These are phyloP conservation scores for Phytophthora constricta DNA, from an alignment of 352 stramenopile genomes.

Conservation along the genomic window DNA sequence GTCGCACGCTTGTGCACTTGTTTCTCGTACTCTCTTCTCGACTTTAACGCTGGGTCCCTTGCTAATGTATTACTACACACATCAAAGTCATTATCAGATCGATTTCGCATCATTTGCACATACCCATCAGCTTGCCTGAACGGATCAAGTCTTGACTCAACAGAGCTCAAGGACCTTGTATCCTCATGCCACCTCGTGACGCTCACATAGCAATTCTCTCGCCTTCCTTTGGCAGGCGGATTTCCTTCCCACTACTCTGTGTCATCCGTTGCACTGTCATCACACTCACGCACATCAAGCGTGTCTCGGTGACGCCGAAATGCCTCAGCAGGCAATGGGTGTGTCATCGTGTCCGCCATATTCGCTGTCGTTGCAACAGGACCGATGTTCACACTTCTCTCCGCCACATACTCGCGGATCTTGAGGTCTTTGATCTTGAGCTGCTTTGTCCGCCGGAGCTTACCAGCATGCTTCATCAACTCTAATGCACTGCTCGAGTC, in stretches of 20 bases:
- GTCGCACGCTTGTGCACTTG: not conserved
- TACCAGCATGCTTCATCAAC: constrained; percentile 26
- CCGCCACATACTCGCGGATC: constrained; percentile 23
- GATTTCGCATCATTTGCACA: too few relatives aligned
- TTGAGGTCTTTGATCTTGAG: constrained; percentile 21
- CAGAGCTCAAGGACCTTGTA: not conserved
- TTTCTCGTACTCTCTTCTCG: not conserved
- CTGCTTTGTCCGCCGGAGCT: constrained; percentile 23
- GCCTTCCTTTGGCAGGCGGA: not conserved
- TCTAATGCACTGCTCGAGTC: constrained; percentile 8
- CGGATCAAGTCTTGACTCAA: not conserved
- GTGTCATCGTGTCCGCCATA: constrained; percentile 13
- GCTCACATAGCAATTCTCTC: not conserved
- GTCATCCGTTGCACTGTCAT: not conserved
- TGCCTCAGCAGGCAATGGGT: constrained; percentile 11
- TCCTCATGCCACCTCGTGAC: not conserved
- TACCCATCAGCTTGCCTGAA: too few relatives aligned
- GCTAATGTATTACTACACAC: too few relatives aligned
- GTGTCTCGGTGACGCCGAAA: constrained; percentile 19
- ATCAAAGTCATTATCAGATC: too few relatives aligned
- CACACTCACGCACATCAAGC: not conserved
- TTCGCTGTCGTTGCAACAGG: constrained; percentile 17
- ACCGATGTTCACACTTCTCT: constrained; percentile 9
- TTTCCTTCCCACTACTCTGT: not conserved
- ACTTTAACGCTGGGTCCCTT: not conserved